phyloP scores from a whole-genome alignment of 306 rosid genomes.

The Mimosa pudica region DNA sequence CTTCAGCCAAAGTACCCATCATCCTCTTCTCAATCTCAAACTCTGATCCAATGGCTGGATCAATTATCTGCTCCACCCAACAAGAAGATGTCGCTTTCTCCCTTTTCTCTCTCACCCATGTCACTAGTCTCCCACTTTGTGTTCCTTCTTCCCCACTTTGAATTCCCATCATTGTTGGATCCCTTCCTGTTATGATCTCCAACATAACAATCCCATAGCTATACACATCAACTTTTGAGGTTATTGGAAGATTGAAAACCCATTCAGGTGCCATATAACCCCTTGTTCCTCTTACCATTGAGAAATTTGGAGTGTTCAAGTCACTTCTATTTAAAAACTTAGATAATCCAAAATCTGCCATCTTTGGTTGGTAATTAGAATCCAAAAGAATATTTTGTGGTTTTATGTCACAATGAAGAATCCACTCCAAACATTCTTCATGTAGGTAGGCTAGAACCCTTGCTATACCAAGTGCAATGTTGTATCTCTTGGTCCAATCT shows the following conservation, averaged over 20 bases:
- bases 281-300: slow-evolving; percentile 58
- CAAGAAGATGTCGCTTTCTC: not conserved
- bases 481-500: slow-evolving; percentile 15
- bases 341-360: slow-evolving; percentile 41
- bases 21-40: not conserved
- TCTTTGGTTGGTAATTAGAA: slow-evolving; percentile 33
- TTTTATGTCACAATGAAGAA: not conserved
- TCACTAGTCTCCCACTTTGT: slow-evolving; percentile 35
- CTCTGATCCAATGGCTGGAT: not conserved
- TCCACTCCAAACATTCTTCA: slow-evolving; percentile 1
- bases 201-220: slow-evolving; percentile 51
- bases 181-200: slow-evolving; percentile 40
- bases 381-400: slow-evolving; percentile 19
- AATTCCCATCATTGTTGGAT: slow-evolving; percentile 17
- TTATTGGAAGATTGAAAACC: slow-evolving; percentile 42
- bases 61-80: not conserved
- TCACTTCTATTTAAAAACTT: slow-evolving; percentile 33
- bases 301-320: slow-evolving; percentile 16
- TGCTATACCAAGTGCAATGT: not conserved
- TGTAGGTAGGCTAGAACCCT: not conserved
- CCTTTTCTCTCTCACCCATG: slow-evolving; percentile 49
- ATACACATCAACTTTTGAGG: slow-evolving; percentile 56
- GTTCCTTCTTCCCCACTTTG: slow-evolving; percentile 8
- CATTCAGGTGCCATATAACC: slow-evolving; percentile 49
- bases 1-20: slow-evolving; percentile 36